Conservation (phyloP, 495 filamentous ascomycete species). For the Penicillium arizonense region DNA sequence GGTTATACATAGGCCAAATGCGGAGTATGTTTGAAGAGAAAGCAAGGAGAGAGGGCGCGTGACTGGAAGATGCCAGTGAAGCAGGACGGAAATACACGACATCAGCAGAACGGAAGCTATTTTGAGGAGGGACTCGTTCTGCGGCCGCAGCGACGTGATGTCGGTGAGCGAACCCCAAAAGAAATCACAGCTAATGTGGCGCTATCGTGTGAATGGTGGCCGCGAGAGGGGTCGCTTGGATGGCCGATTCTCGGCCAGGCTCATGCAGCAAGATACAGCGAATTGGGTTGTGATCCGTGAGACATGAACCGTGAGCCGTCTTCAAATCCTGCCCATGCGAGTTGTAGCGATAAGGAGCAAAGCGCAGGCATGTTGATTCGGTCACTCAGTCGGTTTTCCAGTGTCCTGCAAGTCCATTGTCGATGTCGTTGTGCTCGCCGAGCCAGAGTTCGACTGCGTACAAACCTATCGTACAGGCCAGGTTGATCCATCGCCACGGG, state of each 20-base stretch:
- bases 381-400: conserved; percentile 84
- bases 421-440: conserved; percentile 69
- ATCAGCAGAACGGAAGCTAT: not conserved
- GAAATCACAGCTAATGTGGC: not conserved
- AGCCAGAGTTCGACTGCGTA: conserved; percentile 89
- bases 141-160: not conserved
- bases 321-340: not conserved
- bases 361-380: not conserved
- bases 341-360: not conserved
- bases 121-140: not conserved
- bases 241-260: not conserved
- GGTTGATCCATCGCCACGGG: conserved; percentile 89
- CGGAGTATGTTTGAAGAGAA: not conserved
- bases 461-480: conserved; percentile 79
- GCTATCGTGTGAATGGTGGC: not conserved
- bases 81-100: conserved; percentile 1
- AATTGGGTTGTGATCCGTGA: not conserved
- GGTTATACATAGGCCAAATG: not conserved
- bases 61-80: conserved; percentile 1
- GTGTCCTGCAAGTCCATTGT: conserved; percentile 67
- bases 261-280: not conserved
- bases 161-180: not conserved
- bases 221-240: not conserved
- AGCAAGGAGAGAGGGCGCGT: not conserved
- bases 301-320: not conserved